These are phyloP conservation scores for Fagopyrum tataricum DNA, from an alignment of 148 eudicot species.

Conservation along the genomic window DNA sequence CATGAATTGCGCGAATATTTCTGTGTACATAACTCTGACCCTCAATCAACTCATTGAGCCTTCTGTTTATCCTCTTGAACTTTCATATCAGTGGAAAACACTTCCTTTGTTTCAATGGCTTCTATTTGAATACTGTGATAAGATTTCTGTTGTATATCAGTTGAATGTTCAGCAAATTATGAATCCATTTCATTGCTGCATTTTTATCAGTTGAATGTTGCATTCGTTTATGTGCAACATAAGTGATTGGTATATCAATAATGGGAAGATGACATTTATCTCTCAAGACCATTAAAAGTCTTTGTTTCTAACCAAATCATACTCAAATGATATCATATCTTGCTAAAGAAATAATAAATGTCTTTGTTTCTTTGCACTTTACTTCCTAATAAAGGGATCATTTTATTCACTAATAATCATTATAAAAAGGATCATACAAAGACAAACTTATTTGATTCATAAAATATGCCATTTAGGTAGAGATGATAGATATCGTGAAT, in stretches of 20 bases:
- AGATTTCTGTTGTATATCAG: constrained; percentile 13
- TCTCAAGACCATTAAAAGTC: neutral
- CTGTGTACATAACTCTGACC: constrained; percentile 46
- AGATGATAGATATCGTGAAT: too few species aligned
- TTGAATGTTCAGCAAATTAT: neutral
- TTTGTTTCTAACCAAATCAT: neutral
- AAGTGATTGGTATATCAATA: neutral
- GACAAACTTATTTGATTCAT: too few species aligned
- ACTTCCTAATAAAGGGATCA: too few species aligned
- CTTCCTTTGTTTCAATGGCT: constrained; percentile 16
- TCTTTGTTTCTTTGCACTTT: too few species aligned
- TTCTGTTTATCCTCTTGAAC: constrained; percentile 17
- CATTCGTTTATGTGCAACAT: too few species aligned
- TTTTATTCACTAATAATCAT: too few species aligned
- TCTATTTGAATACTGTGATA: constrained; percentile 13
- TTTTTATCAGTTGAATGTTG: too few species aligned
- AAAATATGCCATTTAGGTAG: too few species aligned
- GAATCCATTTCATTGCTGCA: too few species aligned
- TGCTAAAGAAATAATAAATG: neutral
- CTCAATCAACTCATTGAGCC: constrained; percentile 17
- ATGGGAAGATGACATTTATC: neutral
- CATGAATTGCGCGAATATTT: constrained; percentile 25
- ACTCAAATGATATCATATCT: neutral
- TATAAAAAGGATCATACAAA: too few species aligned
- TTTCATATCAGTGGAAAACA: constrained; percentile 11